Evolutionary conservation across 306 rosid genomes (phyloP), one percentile per base, ranked within the genome.

Genomic region (Vigna radiata): DNA sequence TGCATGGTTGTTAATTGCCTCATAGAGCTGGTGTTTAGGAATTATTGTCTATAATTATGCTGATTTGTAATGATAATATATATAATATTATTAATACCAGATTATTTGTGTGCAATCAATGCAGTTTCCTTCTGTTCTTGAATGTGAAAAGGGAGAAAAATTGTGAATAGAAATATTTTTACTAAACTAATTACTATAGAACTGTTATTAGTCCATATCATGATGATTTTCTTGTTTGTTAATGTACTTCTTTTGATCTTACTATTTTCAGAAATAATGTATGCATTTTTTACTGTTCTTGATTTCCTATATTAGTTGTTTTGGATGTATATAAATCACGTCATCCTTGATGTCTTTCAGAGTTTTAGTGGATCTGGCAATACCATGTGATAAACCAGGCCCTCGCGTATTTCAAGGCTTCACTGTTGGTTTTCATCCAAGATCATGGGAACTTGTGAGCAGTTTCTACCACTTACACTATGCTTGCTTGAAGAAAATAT

Each of bases 381-480:
- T 95, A 75, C 85, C 85, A 39, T 95, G 99, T 65, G 92, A 85
- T 84, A 78, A 85, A 60, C 87, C 93, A 43, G 96, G 99, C 75
- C 94, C 93, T 53, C 88, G 83, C 25, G 86, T 92, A 29, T 95
- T 92, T 79, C 87, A 83, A 89, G 99, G 99, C 66, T 90, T 89
- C 85, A 92, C 97, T 53, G 94, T 90, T 83, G 99, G 99, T 66
- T 92, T 95, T 85, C 97, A 95, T 85, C 99, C 97, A 2, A 84
- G 97, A 59, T 84, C 99, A 55, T 95, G 99, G 99, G 99, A 95
- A 81, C 85, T 95, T 83, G 99, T 95, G 85, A 86, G 96, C 78
- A 75, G 67, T 59, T 71, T 66, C 46, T 83, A 72, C 37, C 60
- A 36, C 84, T 76, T 66, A 31, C 54, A 7, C 55, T 56, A 54